phyloP scores from a whole-genome alignment of 2,329 filamentous ascomycete genomes.

The Orbilia ellipsospora region DNA sequence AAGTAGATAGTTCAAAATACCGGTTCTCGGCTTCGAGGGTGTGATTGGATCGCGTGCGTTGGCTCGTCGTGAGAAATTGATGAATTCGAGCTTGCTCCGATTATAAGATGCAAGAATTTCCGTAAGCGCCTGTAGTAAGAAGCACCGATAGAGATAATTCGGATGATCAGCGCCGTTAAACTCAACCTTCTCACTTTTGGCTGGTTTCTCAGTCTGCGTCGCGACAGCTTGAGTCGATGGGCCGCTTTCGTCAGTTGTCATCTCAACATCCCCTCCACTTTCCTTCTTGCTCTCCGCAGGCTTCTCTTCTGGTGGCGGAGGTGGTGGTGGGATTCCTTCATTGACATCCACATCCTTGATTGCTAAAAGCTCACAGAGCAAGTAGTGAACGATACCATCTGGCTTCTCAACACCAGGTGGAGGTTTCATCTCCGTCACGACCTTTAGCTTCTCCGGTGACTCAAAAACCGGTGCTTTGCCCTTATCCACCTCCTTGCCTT shows the following conservation, averaged over 20 bases:
- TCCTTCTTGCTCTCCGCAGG: constrained; percentile 31
- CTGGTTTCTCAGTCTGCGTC: constrained; percentile 64
- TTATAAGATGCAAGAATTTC: constrained; percentile 94
- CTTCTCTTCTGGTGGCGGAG: constrained; percentile 49
- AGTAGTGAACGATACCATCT: constrained; percentile 93
- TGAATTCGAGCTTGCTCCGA: constrained; percentile 95
- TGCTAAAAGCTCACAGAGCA: constrained; percentile 84
- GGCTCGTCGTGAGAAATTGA: constrained; percentile 96
- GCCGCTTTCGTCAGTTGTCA: constrained; percentile 60
- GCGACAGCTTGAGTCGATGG: constrained; percentile 60
- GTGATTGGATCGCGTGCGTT: constrained; percentile 80
- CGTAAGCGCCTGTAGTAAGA: constrained; percentile 88
- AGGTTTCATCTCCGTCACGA: constrained; percentile 75
- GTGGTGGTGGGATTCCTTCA: constrained; percentile 57
- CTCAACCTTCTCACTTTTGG: constrained; percentile 75
- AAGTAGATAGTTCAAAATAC: constrained; percentile 91
- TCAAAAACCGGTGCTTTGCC: constrained; percentile 66
- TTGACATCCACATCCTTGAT: constrained; percentile 64
- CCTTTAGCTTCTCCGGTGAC: constrained; percentile 74
- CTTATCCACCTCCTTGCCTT: constrained; percentile 56
- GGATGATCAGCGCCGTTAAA: constrained; percentile 95
- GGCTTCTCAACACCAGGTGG: constrained; percentile 85
- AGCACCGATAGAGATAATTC: constrained; percentile 96
- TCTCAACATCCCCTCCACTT: constrained; percentile 66
- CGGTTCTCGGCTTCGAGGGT: constrained; percentile 91